A percentile compares a stretch with the other conserved stretches of the same genome.
Evolutionary conservation across 23 red algal genomes (phyloP).

Genomic region (Agarophyton chilense): DNA sequence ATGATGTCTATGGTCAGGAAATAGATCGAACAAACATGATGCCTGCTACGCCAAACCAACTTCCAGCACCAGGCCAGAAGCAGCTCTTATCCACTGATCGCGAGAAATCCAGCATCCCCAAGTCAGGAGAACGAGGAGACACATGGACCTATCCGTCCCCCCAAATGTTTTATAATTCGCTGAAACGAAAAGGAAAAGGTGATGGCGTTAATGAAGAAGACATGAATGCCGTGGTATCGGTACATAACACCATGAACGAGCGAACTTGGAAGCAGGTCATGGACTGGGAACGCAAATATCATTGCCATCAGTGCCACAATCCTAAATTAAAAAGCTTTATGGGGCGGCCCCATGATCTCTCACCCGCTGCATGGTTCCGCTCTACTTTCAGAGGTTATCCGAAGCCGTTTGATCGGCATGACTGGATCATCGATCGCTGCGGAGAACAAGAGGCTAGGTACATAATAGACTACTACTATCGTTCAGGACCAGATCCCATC

Average conservation of each 20-base stretch:
- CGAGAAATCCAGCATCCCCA: constrained; percentile 74
- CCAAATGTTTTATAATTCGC: constrained; percentile 89
- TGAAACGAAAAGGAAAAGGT: constrained; percentile 84
- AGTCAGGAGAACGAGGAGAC: background rate
- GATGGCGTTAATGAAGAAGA: constrained; percentile 70
- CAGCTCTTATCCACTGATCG: constrained; percentile 61
- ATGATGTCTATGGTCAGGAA: constrained; percentile 84
- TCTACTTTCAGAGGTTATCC: constrained; percentile 63
- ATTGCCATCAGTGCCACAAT: constrained; percentile 68
- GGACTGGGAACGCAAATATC: constrained; percentile 70
- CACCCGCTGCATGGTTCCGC: constrained; percentile 72
- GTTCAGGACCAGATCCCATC: constrained; percentile 68
- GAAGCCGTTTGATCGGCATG: constrained; percentile 84
- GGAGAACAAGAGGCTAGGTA: constrained; percentile 69
- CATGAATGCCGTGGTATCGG: constrained; percentile 74
- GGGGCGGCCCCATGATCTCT: constrained; percentile 74
- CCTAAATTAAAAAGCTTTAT: constrained; percentile 61
- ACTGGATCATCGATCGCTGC: constrained; percentile 85
- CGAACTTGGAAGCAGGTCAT: constrained; percentile 78
- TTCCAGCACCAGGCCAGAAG: constrained; percentile 78
- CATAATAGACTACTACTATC: constrained; percentile 87
- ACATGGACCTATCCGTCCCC: constrained; percentile 85
- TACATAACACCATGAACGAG: constrained; percentile 94
- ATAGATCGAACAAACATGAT: constrained; percentile 75
- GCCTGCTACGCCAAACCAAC: constrained; percentile 79